Percentiles rank a stretch among this genome's conserved stretches.
Conservation (phyloP, 2,329 filamentous ascomycete genomes). For the Stagonosporopsis cucurbitacearum region DNA sequence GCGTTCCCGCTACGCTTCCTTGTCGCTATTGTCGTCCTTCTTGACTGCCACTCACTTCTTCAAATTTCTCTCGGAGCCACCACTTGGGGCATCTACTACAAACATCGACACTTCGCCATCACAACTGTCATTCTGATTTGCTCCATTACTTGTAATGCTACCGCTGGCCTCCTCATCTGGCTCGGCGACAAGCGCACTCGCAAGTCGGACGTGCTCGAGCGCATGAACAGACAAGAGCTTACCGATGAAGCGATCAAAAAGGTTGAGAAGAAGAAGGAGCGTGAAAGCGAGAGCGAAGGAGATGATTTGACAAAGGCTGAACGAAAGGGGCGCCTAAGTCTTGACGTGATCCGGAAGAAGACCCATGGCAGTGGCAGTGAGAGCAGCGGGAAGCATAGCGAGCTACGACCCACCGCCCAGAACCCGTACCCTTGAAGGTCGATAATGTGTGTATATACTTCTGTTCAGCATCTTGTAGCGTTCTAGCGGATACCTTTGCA, state of each 20-base stretch:
- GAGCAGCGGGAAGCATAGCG: constrained; percentile 22
- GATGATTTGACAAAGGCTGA: constrained; percentile 26
- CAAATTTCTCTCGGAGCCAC: constrained; percentile 80
- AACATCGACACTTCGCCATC: constrained; percentile 70
- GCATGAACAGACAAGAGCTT: constrained; percentile 76
- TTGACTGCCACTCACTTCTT: constrained; percentile 80
- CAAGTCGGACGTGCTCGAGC: constrained; percentile 84
- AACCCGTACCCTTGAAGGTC: constrained; percentile 10
- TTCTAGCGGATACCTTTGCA: constrained; percentile 17
- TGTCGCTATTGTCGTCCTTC: constrained; percentile 76
- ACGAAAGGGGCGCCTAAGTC: constrained; percentile 25
- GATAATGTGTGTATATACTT: neutral
- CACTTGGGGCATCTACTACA: constrained; percentile 80
- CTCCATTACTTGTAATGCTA: constrained; percentile 78
- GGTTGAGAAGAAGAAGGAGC: constrained; percentile 53
- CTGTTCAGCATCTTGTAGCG: constrained; percentile 4
- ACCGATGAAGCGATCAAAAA: constrained; percentile 70
- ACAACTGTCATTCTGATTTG: constrained; percentile 83
- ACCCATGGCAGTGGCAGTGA: constrained; percentile 17
- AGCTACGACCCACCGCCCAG: constrained; percentile 13
- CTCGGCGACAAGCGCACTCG: constrained; percentile 77
- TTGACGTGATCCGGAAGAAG: constrained; percentile 24
- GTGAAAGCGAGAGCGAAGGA: constrained; percentile 49
- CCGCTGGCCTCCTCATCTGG: constrained; percentile 76
- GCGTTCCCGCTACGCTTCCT: constrained; percentile 79